Evolutionary conservation across 495 filamentous ascomycete species (phyloP).

Genomic region (Ascodesmis nigricans): DNA sequence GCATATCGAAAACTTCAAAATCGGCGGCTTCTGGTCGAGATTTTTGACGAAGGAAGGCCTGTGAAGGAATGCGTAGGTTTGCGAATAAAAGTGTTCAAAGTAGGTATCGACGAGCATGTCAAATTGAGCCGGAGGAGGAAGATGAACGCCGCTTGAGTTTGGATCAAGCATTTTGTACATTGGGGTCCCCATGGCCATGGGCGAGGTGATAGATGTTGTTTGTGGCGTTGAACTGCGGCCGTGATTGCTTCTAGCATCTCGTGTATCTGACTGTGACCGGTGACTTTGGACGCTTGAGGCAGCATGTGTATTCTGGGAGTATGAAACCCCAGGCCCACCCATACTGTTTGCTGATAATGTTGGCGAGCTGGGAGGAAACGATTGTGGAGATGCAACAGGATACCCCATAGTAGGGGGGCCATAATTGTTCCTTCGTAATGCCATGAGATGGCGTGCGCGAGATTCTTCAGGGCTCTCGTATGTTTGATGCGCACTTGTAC

Average conservation of each 20-base stretch:
- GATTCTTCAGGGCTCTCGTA: too few relatives aligned
- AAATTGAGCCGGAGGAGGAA: slow-evolving; percentile 7
- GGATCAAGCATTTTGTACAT: slow-evolving; percentile 7
- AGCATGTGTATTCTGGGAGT: neutral
- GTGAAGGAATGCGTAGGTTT: slow-evolving; percentile 22
- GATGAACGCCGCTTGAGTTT: slow-evolving; percentile 9
- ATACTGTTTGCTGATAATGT: too few relatives aligned
- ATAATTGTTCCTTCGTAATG: too few relatives aligned
- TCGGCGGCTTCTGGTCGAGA: slow-evolving; percentile 10
- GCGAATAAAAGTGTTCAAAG: slow-evolving; percentile 20
- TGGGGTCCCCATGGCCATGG: slow-evolving; percentile 9
- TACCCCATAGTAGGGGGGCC: too few relatives aligned
- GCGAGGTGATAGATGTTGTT: too few relatives aligned
- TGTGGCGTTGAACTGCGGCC: slow-evolving; percentile 9
- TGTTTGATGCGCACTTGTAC: too few relatives aligned
- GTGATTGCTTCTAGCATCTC: neutral
- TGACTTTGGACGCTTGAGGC: neutral
- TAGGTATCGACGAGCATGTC: slow-evolving; percentile 13
- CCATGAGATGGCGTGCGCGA: too few relatives aligned
- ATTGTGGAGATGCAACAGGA: too few relatives aligned
- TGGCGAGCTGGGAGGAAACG: too few relatives aligned
- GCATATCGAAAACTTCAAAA: slow-evolving; percentile 19
- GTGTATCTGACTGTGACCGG: neutral
- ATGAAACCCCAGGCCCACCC: neutral
- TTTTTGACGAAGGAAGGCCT: slow-evolving; percentile 12